Base-by-base conservation (phyloP, 2,329 filamentous ascomycete species). In the Biscogniauxia mediterranea region DNA sequence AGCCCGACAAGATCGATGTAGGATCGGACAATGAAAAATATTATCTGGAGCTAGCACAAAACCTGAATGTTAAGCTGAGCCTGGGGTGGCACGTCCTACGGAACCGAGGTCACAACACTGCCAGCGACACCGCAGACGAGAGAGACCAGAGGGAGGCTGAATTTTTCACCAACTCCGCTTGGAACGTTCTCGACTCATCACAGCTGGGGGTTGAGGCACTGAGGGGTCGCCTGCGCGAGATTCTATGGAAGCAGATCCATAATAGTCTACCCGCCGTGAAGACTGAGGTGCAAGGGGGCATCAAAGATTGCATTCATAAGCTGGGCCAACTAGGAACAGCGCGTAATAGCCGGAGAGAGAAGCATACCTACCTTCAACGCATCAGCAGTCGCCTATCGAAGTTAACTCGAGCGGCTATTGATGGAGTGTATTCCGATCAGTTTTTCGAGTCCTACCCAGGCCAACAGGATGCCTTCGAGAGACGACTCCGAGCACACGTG, bases 71-170 rank as follows among this genome's bases (percentile, higher is more conserved):
- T 0, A 66, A 75, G 5, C 78, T 85, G 25, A 71, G 76, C 0
- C 78, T 84, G 0, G 82, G 83, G 0, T 85, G 81, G 80, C 81
- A 84, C 61, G 77, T 83, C 0, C 67, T 85, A 9, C 75, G 75
- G 32, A 84, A 83, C 63, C 73, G 63, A n/a, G 61, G 58, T 25
- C 62, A 61, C 20, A 52, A 23, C 5, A 54, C 15, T 32, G 68
- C 69, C 5, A 50, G 67, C 0, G 72, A 59, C 54, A 71, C 66
- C 3, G 68, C 69, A 23, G 60, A 60, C 0, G 68, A 77, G 54
- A 69, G 76, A 4, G 71, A 78, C 49, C 46, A 58, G 2, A 64
- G 69, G 49, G 77, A 79, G 60, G 38, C 61, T 0, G 57, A 71
- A 15, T 79, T 78, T 68, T 77, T 78, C 54, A 49, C 55, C 20